phyloP scores from a whole-genome alignment of 495 filamentous ascomycete genomes.

The Penicillium argentinense region DNA sequence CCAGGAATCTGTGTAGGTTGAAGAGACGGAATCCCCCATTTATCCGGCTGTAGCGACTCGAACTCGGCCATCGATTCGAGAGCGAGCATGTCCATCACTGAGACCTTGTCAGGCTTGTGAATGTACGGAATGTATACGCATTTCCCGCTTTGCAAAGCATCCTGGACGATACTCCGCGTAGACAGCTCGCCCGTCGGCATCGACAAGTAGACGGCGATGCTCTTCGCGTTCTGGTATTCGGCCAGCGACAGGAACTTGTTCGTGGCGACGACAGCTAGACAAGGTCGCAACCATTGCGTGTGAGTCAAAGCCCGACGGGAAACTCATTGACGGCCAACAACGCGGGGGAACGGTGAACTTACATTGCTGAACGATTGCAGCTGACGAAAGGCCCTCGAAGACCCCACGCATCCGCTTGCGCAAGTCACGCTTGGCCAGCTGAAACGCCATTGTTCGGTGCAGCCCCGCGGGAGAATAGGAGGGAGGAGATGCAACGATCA shows the following conservation, averaged over 20 bases:
- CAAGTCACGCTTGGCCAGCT: conserved; percentile 71
- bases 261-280: conserved; percentile 57
- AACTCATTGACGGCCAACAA: too few relatives aligned
- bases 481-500: conserved; percentile 2
- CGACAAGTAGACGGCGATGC: conserved; percentile 85
- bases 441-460: conserved; percentile 45
- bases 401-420: conserved; percentile 65
- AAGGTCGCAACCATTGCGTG: neutral
- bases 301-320: neutral
- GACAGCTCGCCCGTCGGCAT: conserved; percentile 86
- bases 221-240: conserved; percentile 68
- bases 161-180: conserved; percentile 73
- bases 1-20: conserved; percentile 56
- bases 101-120: conserved; percentile 57
- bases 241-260: conserved; percentile 58
- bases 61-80: conserved; percentile 73
- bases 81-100: conserved; percentile 91
- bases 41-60: conserved; percentile 69
- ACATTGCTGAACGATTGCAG: conserved; percentile 69
- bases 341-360: too few relatives aligned
- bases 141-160: conserved; percentile 77
- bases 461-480: conserved; percentile 16
- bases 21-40: conserved; percentile 90
- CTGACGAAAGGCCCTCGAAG: conserved; percentile 55
- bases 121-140: conserved; percentile 90